phyloP scores from a whole-genome alignment of 495 filamentous ascomycete genomes.

The Trichoderma reesei region DNA sequence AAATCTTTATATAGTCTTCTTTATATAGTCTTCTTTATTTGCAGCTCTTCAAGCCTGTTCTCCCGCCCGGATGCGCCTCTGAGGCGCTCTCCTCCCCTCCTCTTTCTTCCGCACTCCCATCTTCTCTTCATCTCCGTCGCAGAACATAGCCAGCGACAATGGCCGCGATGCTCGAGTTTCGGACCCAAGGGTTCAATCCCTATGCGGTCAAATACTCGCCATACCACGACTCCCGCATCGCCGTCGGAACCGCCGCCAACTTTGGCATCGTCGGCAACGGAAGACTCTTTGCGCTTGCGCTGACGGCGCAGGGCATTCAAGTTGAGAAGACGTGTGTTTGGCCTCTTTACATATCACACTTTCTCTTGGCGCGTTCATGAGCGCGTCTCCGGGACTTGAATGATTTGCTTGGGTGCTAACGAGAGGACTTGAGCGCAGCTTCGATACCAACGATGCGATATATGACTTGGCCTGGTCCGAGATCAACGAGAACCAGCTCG shows the following conservation, averaged over 20 bases:
- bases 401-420: neutral
- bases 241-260: slow-evolving; percentile 77
- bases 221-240: slow-evolving; percentile 90
- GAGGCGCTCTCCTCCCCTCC: neutral
- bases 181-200: slow-evolving; percentile 87
- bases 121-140: neutral
- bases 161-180: slow-evolving; percentile 77
- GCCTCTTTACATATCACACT: neutral
- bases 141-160: slow-evolving; percentile 17
- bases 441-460: slow-evolving; percentile 92
- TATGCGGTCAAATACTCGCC: slow-evolving; percentile 95
- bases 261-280: slow-evolving; percentile 97
- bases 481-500: slow-evolving; percentile 84
- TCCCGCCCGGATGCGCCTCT: neutral
- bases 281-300: slow-evolving; percentile 66
- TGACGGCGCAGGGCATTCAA: slow-evolving; percentile 75
- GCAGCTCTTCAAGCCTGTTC: neutral
- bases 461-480: slow-evolving; percentile 94
- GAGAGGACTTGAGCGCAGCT: slow-evolving; percentile 37
- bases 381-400: too few relatives aligned
- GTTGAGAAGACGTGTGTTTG: slow-evolving; percentile 55
- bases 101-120: neutral
- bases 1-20: neutral
- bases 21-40: neutral
- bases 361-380: neutral